Conservation (phyloP, 1,139 yeast genomes). For the Tardiomyces digboiensis region DNA sequence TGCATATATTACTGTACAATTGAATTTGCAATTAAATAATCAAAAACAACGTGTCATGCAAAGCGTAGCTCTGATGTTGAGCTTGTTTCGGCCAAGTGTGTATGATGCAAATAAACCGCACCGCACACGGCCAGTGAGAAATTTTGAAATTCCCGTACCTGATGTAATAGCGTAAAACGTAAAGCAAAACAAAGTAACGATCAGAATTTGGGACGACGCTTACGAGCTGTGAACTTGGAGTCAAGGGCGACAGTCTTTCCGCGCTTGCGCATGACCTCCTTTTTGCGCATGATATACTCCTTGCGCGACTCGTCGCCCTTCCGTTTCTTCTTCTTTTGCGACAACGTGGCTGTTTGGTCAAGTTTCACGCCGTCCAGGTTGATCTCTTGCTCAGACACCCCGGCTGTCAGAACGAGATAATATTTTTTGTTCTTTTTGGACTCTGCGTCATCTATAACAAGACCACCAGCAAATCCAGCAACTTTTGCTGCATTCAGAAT, state of each 20-base stretch:
- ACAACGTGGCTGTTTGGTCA: constrained; percentile 48
- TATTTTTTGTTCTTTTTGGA: constrained; percentile 85
- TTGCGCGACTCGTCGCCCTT: constrained; percentile 64
- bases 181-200: too few species aligned
- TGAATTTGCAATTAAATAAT: too few species aligned
- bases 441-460: constrained; percentile 90
- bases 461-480: constrained; percentile 95
- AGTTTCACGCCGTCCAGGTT: constrained; percentile 75
- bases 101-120: too few species aligned
- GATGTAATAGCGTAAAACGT: too few species aligned
- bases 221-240: constrained; percentile 88
- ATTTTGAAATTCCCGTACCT: too few species aligned
- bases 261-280: constrained; percentile 84
- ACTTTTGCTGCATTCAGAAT: constrained; percentile 81
- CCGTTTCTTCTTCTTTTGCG: constrained; percentile 40
- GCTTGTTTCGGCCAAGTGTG: too few species aligned
- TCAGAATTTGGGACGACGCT: constrained; percentile 77
- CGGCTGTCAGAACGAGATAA: constrained; percentile 85
- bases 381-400: constrained; percentile 50
- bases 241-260: constrained; percentile 87
- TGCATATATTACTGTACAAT: too few species aligned
- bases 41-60: too few species aligned
- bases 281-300: constrained; percentile 82
- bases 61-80: too few species aligned
- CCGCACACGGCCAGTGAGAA: too few species aligned